Evolutionary conservation across 108 stramenopile genomes (phyloP), one percentile per base, ranked within the genome.

Genomic region (Pseudonitzschia multistriata): DNA sequence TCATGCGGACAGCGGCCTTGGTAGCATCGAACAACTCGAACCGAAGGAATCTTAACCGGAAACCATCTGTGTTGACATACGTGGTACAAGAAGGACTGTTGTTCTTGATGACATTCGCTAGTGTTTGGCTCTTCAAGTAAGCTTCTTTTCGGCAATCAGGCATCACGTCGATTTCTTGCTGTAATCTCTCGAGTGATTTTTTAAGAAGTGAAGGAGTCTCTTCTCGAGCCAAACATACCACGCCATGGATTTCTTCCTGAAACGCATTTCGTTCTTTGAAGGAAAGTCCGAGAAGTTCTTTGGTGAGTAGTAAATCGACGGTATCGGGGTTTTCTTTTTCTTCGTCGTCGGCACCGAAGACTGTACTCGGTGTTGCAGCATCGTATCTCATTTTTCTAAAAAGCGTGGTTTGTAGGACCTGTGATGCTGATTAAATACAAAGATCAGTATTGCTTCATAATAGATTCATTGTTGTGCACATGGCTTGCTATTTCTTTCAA

Each of bases 21-120:
- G 21, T 14, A 11, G 49, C 68, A 74, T 83, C 73, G 42, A 80
- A 83, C 19, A 34, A 28, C 36, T 76, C 74, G n/a, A 59, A 62
- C 21, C 82, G 76, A 49, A 83, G 60, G 62, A 83, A 83, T 47
- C 49, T 47, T 14, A 83, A 64, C 24, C 73, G 79, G 36, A 83
- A 79, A 13, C 56, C 35, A 3, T 3, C 2, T 7, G 49, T 35
- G 5, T 30, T 55, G 13, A 83, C 80, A 48, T 77, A 83, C n/a
- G 27, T 59, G 11, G 0, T 10, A 33, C 29, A 6, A 8, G 50
- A 24, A 2, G 21, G 22, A 17, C 17, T 6, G 15, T 13, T 45
- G 42, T 45, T 17, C 42, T 45, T 13, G 42, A 17, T 17, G 6
- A 7, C 8, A 8, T 8, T 37, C 15, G 17, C 3, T 45, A 45